A percentile compares a stretch with the other conserved stretches of the same genome.
These are phyloP conservation scores for Mycena chlorophos DNA, from an alignment of 768 basidiomycete species.

Conservation along the genomic window DNA sequence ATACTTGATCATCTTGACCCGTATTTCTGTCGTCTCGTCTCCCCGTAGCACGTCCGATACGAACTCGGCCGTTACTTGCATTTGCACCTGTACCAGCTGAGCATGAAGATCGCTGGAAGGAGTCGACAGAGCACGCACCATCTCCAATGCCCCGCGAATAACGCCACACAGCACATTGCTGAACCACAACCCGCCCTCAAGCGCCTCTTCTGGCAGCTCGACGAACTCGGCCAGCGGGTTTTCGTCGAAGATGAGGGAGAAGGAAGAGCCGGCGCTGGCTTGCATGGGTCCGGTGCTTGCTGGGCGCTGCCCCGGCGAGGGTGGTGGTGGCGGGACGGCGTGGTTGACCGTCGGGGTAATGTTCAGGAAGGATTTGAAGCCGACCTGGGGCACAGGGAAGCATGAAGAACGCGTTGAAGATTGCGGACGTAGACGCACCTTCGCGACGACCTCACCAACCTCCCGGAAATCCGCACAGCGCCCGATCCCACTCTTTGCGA, in stretches of 20 bases:
- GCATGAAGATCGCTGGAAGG: slow-evolving; percentile 4
- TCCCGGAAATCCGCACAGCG: slow-evolving; percentile 92
- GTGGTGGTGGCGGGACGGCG: slow-evolving; percentile 49
- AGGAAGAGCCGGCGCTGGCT: slow-evolving; percentile 55
- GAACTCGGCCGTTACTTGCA: slow-evolving; percentile 91
- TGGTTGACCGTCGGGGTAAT: slow-evolving; percentile 84
- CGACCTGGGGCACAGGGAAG: slow-evolving; percentile 60
- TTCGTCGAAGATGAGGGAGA: slow-evolving; percentile 88
- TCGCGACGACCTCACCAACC: slow-evolving; percentile 92
- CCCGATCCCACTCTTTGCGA: slow-evolving; percentile 90
- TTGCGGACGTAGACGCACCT: slow-evolving; percentile 51
- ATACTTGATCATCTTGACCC: slow-evolving; percentile 86
- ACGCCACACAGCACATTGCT: slow-evolving; percentile 96
- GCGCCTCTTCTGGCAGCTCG: slow-evolving; percentile 89
- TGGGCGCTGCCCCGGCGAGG: slow-evolving; percentile 47
- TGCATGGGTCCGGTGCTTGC: slow-evolving; percentile 42
- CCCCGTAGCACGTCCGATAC: slow-evolving; percentile 88
- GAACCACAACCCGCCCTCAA: slow-evolving; percentile 94
- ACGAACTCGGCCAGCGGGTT: slow-evolving; percentile 97
- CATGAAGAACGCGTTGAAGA: background rate
- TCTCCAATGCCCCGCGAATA: slow-evolving; percentile 88
- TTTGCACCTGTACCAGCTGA: slow-evolving; percentile 71
- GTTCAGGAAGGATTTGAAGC: slow-evolving; percentile 97
- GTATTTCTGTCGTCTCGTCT: slow-evolving; percentile 91
- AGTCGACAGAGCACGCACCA: slow-evolving; percentile 62